phyloP scores from a whole-genome alignment of 2,329 filamentous ascomycete genomes.

The Alternaria metachromatica region DNA sequence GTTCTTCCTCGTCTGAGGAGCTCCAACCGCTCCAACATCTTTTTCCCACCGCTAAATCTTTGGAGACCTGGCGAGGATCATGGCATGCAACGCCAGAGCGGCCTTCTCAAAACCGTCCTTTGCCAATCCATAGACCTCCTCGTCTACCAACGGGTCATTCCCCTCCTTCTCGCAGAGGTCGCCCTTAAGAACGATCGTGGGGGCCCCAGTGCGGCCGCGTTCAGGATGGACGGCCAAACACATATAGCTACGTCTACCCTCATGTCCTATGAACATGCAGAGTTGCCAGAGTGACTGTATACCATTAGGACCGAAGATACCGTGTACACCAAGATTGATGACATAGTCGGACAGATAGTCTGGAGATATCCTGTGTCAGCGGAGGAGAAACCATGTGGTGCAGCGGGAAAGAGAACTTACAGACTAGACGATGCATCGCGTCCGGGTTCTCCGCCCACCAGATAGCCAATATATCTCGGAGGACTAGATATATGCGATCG shows the following conservation, averaged over 20 bases:
- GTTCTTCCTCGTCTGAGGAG: not conserved
- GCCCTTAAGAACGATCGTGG: constrained; percentile 8
- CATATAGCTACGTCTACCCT: constrained; percentile 10
- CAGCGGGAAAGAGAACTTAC: not conserved
- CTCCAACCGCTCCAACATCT: not conserved
- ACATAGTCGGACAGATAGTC: not conserved
- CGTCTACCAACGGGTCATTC: constrained; percentile 5
- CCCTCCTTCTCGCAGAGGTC: not conserved
- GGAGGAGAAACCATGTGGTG: not conserved
- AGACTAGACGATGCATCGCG: not conserved
- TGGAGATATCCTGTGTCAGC: not conserved
- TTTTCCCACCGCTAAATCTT: too few relatives aligned
- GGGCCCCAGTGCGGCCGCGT: not conserved
- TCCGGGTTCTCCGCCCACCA: not conserved
- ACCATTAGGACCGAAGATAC: constrained; percentile 12
- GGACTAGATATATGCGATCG: constrained; percentile 1
- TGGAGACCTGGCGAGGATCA: not conserved
- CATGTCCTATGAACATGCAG: constrained; percentile 8
- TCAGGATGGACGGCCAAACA: constrained; percentile 1
- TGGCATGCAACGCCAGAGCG: not conserved
- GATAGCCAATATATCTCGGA: not conserved
- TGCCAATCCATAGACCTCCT: constrained; percentile 1
- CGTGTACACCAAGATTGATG: not conserved
- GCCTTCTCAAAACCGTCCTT: constrained; percentile 7
- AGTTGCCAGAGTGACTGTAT: constrained; percentile 4